Evolutionary conservation across 2,329 filamentous ascomycete species (phyloP), one percentile per base, ranked within the genome.

Genomic region (Colletotrichum sp.): DNA sequence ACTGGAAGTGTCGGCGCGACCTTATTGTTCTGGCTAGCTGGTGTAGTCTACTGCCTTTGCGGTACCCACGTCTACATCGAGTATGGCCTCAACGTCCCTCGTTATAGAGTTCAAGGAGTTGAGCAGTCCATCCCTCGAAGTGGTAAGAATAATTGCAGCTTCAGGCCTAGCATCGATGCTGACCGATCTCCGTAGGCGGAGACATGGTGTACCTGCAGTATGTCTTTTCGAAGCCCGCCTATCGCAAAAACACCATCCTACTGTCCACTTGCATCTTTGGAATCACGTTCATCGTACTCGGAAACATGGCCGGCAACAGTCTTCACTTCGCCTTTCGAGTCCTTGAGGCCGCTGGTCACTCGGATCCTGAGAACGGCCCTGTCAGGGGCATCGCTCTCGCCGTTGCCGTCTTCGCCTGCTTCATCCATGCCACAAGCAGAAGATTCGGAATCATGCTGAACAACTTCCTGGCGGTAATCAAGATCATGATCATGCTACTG

Each of bases 401-500:
- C 6, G 82, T 85, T 1, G 83, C 88, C 9, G 85, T 85, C 0
- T 78, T 86, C 13, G 85, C 87, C 5, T 88, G 88, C 71, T 82
- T 89, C 22, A 84, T 90, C 2, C 89, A 91, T 75, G 85, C 84
- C 5, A 90, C 88, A 59, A 83, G 90, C 30, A 82, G 86, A 11
- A 82, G 86, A 9, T 88, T 88, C 5, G 90, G 90, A 3, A 89
- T 91, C 59, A 79, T 83, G 27, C 78, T 91, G 29, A 90, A 89
- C 79, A 91, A 91, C 76, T 29, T 85, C n/a, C 82, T 91, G 36
- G 89, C 89, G 5, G 80, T 87, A 5, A 78, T 89, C 74, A 91
- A 91, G 77, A 80, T 90, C 5, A 78, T 83, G 62, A 85, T 90
- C 3, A 84, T 91, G 3, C 71, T 90, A 2, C 81, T 87, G 12